These are phyloP conservation scores for Leccinum aurantiacum DNA, from an alignment of 768 basidiomycete genomes.

Conservation along the genomic window DNA sequence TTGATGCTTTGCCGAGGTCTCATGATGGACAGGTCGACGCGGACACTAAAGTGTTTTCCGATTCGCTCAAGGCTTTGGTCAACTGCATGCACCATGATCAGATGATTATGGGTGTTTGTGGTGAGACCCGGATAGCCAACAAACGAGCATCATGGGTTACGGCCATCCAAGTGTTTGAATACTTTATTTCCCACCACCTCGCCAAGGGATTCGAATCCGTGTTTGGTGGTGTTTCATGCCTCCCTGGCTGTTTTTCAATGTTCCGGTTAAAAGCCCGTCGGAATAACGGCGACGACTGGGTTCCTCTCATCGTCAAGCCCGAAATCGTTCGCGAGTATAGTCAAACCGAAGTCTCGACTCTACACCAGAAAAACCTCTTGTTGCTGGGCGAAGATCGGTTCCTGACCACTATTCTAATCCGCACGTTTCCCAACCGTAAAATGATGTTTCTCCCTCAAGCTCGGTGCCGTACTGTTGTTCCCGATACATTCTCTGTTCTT, in stretches of 20 bases:
- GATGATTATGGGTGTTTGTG: slow-evolving; percentile 99
- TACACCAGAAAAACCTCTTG: slow-evolving; percentile 97
- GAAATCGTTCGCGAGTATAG: slow-evolving; percentile 98
- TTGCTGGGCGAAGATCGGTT: slow-evolving; percentile 99
- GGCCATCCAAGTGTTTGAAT: slow-evolving; percentile 96
- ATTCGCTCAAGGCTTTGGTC: slow-evolving; percentile 86
- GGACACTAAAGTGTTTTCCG: slow-evolving; percentile 93
- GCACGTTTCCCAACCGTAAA: slow-evolving; percentile 97
- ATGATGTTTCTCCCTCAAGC: slow-evolving; percentile 99
- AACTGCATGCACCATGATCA: slow-evolving; percentile 99
- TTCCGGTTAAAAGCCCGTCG: slow-evolving; percentile 95
- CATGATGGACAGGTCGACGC: slow-evolving; percentile 79
- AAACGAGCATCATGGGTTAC: slow-evolving; percentile 99
- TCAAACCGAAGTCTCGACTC: slow-evolving; percentile 87
- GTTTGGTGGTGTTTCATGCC: slow-evolving; percentile 98
- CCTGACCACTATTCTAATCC: slow-evolving; percentile 91
- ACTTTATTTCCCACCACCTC: slow-evolving; percentile 98
- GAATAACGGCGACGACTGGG: slow-evolving; percentile 89
- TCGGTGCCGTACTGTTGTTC: slow-evolving; percentile 90
- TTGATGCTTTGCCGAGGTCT: slow-evolving; percentile 6
- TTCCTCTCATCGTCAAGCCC: slow-evolving; percentile 94
- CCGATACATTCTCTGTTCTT: slow-evolving; percentile 90
- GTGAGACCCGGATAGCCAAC: slow-evolving; percentile 98
- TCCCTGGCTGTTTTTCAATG: slow-evolving; percentile 99
- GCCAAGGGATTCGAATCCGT: slow-evolving; percentile 99